phyloP scores from a whole-genome alignment of 129 eudicot genomes.

The Gnaphalium uliginosum region DNA sequence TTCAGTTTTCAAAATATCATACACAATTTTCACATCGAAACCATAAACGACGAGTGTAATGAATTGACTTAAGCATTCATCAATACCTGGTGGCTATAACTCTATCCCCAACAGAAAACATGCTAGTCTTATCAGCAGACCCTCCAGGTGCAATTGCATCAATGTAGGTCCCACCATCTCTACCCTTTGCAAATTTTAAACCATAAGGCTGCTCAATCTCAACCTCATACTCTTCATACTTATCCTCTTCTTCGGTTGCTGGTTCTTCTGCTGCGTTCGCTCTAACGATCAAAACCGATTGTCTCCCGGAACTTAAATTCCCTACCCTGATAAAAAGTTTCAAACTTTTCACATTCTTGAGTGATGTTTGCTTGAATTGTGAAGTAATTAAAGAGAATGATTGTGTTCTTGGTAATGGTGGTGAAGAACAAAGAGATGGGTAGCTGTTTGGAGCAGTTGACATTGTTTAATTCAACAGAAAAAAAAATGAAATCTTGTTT shows the following conservation, averaged over 20 bases:
- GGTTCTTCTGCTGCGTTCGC: slow-evolving; percentile 34
- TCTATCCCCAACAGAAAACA: slow-evolving; percentile 85
- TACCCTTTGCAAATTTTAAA: slow-evolving; percentile 75
- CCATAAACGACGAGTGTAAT: background rate
- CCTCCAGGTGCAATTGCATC: slow-evolving; percentile 97
- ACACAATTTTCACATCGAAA: background rate
- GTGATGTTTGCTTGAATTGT: slow-evolving; percentile 34
- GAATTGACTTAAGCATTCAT: background rate
- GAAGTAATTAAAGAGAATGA: slow-evolving; percentile 18
- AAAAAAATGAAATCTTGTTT: background rate
- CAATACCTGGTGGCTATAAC: slow-evolving; percentile 66
- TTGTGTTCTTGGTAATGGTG: slow-evolving; percentile 46
- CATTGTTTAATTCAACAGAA: slow-evolving; percentile 18
- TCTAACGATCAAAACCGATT: slow-evolving; percentile 35
- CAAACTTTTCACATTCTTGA: slow-evolving; percentile 26
- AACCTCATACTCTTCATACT: slow-evolving; percentile 80
- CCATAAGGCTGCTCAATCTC: slow-evolving; percentile 91
- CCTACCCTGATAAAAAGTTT: slow-evolving; percentile 23
- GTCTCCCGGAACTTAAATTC: slow-evolving; percentile 29
- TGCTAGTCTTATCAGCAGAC: slow-evolving; percentile 69
- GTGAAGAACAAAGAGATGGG: slow-evolving; percentile 64
- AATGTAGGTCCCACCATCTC: slow-evolving; percentile 96
- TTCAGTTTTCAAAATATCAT: background rate
- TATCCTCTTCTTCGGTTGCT: slow-evolving; percentile 41
- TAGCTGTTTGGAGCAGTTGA: slow-evolving; percentile 60